A percentile compares a stretch with the other conserved stretches of the same genome.
These are phyloP conservation scores for Entelexis paramagnoliae DNA, from an alignment of 1,139 yeast genomes.

Conservation along the genomic window DNA sequence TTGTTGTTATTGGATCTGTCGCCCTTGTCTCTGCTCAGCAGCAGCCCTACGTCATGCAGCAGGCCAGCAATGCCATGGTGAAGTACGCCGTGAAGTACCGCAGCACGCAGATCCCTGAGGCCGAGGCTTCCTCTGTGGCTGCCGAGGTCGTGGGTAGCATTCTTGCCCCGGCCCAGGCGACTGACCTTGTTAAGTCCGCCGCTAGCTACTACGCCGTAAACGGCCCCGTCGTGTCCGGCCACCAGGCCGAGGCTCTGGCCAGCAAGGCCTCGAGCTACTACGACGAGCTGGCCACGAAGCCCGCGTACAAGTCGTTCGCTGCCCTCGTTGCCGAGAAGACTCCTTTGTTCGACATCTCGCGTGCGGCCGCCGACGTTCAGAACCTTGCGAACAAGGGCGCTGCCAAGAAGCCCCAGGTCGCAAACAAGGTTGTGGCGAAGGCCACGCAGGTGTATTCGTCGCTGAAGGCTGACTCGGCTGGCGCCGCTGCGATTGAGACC, in stretches of 20 bases:
- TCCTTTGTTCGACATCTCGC: conserved; percentile 18
- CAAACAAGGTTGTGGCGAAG: conserved; percentile 9
- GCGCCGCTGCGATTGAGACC: conserved; percentile 18
- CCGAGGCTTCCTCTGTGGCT: conserved; percentile 20
- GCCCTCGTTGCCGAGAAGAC: conserved; percentile 13
- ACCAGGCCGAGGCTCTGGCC: conserved; percentile 18
- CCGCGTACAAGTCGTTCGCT: conserved; percentile 21
- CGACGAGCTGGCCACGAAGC: conserved; percentile 17
- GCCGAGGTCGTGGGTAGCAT: conserved; percentile 18
- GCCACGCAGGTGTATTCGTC: conserved; percentile 11
- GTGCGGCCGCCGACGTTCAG: conserved; percentile 18
- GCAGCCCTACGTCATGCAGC: conserved; percentile 19
- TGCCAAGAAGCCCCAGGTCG: conserved; percentile 3
- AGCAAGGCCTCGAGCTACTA: conserved; percentile 22
- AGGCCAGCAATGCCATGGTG: conserved; percentile 20
- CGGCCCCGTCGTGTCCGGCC: conserved; percentile 18
- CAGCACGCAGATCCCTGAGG: conserved; percentile 16
- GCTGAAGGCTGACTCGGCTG: conserved; percentile 19
- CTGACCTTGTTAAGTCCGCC: conserved; percentile 18
- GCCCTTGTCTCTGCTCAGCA: conserved; percentile 11
- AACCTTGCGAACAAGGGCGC: conserved; percentile 6
- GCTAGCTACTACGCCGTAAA: conserved; percentile 17
- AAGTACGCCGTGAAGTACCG: conserved; percentile 20
- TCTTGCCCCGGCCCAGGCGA: conserved; percentile 21
- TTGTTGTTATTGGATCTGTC: conserved; percentile 12